Evolutionary conservation across 2,329 filamentous ascomycete species (phyloP), one percentile per base, ranked within the genome.

Genomic region (Neofusicoccum umdonicola): DNA sequence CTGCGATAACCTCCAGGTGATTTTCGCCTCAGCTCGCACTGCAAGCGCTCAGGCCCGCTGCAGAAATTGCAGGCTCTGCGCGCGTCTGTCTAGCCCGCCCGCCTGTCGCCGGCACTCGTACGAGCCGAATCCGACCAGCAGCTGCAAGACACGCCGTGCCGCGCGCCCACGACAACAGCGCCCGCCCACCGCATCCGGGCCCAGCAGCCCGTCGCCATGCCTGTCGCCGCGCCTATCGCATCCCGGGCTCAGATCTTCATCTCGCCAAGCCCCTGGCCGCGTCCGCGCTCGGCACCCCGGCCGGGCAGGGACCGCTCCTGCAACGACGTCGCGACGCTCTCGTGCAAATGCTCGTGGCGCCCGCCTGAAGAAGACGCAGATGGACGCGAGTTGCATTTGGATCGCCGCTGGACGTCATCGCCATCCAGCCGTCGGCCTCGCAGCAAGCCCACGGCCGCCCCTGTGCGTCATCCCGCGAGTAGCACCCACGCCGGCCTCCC

Each of bases 401-500:
- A 44, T 45, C 54, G 54, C 22, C 54, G 52, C 54, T 15, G 41
- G 13, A 35, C 54, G 54, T 45, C 54, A 45, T 42, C 7, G 12
- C 35, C 13, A 8, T 3, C 27, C 27, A 2, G 27, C 48, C 31
- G 48, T 17, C 48, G 12, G 27, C 27, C 27, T 31, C 27, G 27
- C 15, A 5, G n/a, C 42, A 17, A 1, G 42, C 42, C 42, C 8
- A 54, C 39, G 15, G 50, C 17, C 34, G 52, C n/a, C 39, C 5
- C 27, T 45, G 54, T 60, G 56, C 56, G 56, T 60, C 56, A 60
- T 60, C 27, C 56, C 56, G 56, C 42, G 9, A 37, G 41, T 17
- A 17, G 39, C 51, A 42, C 35, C 17, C 17, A 17, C 35, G 37
- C 56, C 56, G 56, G 56, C 56, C 42, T 37, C 56, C 56, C 56